A percentile compares a stretch with the other conserved stretches of the same genome.
These are phyloP conservation scores for Glebionis coronaria DNA, from an alignment of 129 eudicot genomes.

Conservation along the genomic window DNA sequence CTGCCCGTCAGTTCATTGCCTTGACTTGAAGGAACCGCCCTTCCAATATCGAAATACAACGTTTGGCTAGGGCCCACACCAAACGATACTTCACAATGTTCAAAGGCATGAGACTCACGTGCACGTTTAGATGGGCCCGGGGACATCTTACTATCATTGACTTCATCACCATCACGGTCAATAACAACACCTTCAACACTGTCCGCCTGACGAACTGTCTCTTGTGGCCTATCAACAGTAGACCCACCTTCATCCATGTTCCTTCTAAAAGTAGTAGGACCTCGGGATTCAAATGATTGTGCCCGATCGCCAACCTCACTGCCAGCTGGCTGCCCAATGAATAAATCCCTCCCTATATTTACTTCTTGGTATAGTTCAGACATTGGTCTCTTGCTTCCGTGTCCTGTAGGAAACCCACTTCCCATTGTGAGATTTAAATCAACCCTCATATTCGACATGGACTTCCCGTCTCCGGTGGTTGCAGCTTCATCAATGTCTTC, in stretches of 20 bases:
- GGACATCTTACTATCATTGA: constrained; percentile 60
- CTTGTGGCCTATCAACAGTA: constrained; percentile 80
- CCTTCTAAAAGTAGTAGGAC: constrained; percentile 81
- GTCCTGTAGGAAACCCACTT: constrained; percentile 59
- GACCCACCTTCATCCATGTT: constrained; percentile 91
- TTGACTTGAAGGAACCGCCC: constrained; percentile 40
- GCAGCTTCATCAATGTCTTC: constrained; percentile 82
- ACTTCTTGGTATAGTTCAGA: constrained; percentile 58
- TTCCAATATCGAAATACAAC: constrained; percentile 54
- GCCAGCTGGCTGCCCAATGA: constrained; percentile 74
- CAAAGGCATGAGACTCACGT: constrained; percentile 49
- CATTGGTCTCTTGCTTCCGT: constrained; percentile 36
- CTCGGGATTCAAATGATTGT: constrained; percentile 85
- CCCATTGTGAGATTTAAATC: constrained; percentile 75
- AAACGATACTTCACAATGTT: constrained; percentile 39
- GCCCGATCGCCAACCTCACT: constrained; percentile 95
- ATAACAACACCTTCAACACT: constrained; percentile 90
- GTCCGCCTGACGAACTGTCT: constrained; percentile 56
- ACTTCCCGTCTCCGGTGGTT: constrained; percentile 54
- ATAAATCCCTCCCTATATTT: constrained; percentile 57
- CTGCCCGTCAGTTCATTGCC: constrained; percentile 57
- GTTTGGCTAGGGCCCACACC: constrained; percentile 89
- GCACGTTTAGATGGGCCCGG: constrained; percentile 81
- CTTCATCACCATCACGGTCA: constrained; percentile 93
- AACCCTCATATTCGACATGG: constrained; percentile 56